phyloP scores from a whole-genome alignment of 176 grass and related monocot species.

The Puya raimondii region DNA sequence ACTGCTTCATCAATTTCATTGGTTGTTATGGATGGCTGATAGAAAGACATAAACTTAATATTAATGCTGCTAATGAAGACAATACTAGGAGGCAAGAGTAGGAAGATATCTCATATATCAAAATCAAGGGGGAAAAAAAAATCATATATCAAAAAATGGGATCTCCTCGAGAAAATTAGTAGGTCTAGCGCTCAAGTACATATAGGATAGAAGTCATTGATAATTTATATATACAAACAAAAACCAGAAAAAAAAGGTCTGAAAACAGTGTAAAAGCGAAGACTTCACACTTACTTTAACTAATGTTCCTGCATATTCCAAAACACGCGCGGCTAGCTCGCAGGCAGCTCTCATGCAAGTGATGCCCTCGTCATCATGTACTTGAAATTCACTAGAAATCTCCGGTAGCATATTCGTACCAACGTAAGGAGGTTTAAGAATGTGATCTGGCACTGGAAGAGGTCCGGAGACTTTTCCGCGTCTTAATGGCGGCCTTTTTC shows the following conservation, averaged over 20 bases:
- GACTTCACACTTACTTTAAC: slow-evolving; percentile 54
- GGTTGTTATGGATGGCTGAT: slow-evolving; percentile 93
- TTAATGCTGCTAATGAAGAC: neutral
- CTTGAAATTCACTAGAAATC: slow-evolving; percentile 58
- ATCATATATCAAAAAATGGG: neutral
- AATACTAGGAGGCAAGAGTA: slow-evolving; percentile 3
- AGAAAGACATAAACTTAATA: slow-evolving; percentile 42
- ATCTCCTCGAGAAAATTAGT: too few relatives aligned
- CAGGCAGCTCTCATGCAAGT: slow-evolving; percentile 72
- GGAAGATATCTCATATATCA: too few relatives aligned
- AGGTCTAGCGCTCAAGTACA: too few relatives aligned
- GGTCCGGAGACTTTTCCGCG: slow-evolving; percentile 56
- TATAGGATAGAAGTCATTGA: too few relatives aligned
- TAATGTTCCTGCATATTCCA: slow-evolving; percentile 70
- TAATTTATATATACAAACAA: too few relatives aligned
- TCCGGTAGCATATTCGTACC: slow-evolving; percentile 43
- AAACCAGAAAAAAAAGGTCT: neutral
- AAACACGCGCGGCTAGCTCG: slow-evolving; percentile 65
- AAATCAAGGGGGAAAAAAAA: neutral
- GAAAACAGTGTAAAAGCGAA: neutral
- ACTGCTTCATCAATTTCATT: slow-evolving; percentile 99
- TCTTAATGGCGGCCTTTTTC: slow-evolving; percentile 46
- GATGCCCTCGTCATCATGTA: slow-evolving; percentile 69
- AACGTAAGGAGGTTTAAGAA: slow-evolving; percentile 62
- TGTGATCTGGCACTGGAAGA: slow-evolving; percentile 61